These are phyloP conservation scores for Hirsutella rhossiliensis DNA, from an alignment of 2,329 filamentous ascomycete genomes.

Conservation along the genomic window DNA sequence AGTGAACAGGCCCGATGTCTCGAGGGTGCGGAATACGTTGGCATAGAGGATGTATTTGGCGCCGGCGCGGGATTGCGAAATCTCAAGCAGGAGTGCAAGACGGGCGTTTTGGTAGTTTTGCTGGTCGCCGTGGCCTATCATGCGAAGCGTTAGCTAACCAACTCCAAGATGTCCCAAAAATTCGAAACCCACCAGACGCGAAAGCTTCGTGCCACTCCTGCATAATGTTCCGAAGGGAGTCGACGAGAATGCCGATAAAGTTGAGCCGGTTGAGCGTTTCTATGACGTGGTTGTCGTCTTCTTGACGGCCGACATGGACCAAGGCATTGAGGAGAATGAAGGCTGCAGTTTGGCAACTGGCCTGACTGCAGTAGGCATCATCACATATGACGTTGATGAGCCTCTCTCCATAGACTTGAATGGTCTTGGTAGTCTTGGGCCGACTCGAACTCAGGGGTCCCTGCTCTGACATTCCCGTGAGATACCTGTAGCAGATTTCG, in stretches of 20 bases:
- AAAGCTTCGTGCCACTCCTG: conserved; percentile 54
- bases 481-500: conserved; percentile 78
- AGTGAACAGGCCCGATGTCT: conserved; percentile 72
- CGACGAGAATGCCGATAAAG: conserved; percentile 81
- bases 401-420: conserved; percentile 56
- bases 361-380: conserved; percentile 78
- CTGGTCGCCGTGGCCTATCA: conserved; percentile 26
- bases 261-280: conserved; percentile 76
- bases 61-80: conserved; percentile 74
- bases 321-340: conserved; percentile 73
- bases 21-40: conserved; percentile 72
- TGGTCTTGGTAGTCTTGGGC: conserved; percentile 58
- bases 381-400: conserved; percentile 83
- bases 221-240: conserved; percentile 70
- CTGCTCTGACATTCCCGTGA: conserved; percentile 54
- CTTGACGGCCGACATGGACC: conserved; percentile 58
- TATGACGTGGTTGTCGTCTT: conserved; percentile 63
- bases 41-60: conserved; percentile 81
- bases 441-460: conserved; percentile 34
- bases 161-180: background rate
- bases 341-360: conserved; percentile 72
- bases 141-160: background rate
- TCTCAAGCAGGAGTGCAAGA: conserved; percentile 69
- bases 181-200: conserved; percentile 33
- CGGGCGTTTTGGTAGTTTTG: conserved; percentile 54